phyloP scores from a whole-genome alignment of 495 filamentous ascomycete species.

The Aspergillus mulundensis region DNA sequence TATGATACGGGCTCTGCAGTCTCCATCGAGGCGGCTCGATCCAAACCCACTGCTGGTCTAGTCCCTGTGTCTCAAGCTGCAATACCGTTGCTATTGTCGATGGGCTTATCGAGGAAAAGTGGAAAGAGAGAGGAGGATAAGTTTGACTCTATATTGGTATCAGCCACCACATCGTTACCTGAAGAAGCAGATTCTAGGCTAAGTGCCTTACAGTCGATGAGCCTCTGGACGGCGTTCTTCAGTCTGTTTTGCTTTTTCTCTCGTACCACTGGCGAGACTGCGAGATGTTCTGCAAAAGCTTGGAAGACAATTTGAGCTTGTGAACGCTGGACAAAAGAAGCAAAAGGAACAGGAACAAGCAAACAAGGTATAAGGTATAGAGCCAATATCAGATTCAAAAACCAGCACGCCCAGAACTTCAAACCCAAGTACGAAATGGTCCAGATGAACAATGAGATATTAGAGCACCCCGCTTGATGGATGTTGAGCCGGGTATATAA shows the following conservation, averaged over 20 bases:
- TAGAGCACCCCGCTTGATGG: slow-evolving; percentile 7
- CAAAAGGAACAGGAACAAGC: slow-evolving; percentile 16
- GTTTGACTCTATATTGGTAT: not conserved
- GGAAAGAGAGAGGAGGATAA: not conserved
- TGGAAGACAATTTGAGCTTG: not conserved
- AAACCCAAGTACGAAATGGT: slow-evolving; percentile 15
- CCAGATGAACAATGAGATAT: slow-evolving; percentile 7
- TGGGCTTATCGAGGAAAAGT: not conserved
- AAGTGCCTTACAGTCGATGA: slow-evolving; percentile 1
- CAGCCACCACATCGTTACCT: not conserved
- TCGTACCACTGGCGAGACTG: not conserved
- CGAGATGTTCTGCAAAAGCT: slow-evolving; percentile 11
- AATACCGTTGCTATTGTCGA: not conserved
- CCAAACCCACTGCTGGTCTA: not conserved
- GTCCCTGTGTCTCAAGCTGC: not conserved
- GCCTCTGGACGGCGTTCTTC: slow-evolving; percentile 13
- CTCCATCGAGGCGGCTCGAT: slow-evolving; percentile 29
- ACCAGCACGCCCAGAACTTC: slow-evolving; percentile 12
- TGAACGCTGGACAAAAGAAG: slow-evolving; percentile 13
- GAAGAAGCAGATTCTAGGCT: not conserved
- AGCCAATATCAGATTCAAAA: slow-evolving; percentile 12
- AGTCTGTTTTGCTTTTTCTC: slow-evolving; percentile 18
- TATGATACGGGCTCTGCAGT: slow-evolving; percentile 42
- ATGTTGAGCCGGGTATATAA: slow-evolving; percentile 13
- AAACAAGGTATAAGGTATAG: slow-evolving; percentile 18